A percentile compares a stretch with the other conserved stretches of the same genome.
Evolutionary conservation across 2,329 filamentous ascomycete genomes (phyloP).

Genomic region (Xylariaceae sp.): DNA sequence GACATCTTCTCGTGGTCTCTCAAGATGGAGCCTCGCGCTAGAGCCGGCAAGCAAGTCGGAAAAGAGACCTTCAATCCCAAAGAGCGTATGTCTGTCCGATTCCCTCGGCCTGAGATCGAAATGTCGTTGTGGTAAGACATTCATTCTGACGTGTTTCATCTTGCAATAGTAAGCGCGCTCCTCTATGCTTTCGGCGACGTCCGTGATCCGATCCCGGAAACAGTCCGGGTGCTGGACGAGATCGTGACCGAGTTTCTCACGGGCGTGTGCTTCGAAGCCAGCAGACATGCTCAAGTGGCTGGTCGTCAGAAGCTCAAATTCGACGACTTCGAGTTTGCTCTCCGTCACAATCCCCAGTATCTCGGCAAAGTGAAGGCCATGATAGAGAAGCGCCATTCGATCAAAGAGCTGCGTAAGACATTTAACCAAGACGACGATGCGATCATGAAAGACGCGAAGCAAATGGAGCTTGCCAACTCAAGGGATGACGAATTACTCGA

Average conservation of each 20-base stretch:
- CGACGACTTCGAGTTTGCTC: constrained; percentile 93
- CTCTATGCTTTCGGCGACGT: constrained; percentile 79
- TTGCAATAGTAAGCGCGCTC: constrained; percentile 58
- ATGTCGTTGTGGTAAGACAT: neutral
- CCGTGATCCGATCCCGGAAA: constrained; percentile 71
- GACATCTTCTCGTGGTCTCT: neutral
- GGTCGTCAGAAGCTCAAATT: constrained; percentile 96
- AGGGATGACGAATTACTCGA: constrained; percentile 34
- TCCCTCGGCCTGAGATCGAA: neutral
- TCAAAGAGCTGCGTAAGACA: constrained; percentile 76
- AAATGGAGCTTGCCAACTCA: too few relatives aligned
- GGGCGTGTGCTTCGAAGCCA: constrained; percentile 85
- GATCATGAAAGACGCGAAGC: constrained; percentile 29
- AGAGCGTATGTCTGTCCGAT: constrained; percentile 53
- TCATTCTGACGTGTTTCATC: constrained; percentile 15
- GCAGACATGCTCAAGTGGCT: constrained; percentile 76
- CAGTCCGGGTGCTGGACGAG: constrained; percentile 83
- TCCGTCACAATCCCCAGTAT: constrained; percentile 78
- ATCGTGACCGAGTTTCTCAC: constrained; percentile 96
- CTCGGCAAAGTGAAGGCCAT: constrained; percentile 86
- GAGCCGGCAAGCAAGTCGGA: constrained; percentile 73
- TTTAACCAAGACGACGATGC: constrained; percentile 64
- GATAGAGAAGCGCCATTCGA: constrained; percentile 78
- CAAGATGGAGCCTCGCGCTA: constrained; percentile 67
- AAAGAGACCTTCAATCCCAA: constrained; percentile 73